These are phyloP conservation scores for Lachnellula suecica DNA, from an alignment of 2,329 filamentous ascomycete genomes.

Conservation along the genomic window DNA sequence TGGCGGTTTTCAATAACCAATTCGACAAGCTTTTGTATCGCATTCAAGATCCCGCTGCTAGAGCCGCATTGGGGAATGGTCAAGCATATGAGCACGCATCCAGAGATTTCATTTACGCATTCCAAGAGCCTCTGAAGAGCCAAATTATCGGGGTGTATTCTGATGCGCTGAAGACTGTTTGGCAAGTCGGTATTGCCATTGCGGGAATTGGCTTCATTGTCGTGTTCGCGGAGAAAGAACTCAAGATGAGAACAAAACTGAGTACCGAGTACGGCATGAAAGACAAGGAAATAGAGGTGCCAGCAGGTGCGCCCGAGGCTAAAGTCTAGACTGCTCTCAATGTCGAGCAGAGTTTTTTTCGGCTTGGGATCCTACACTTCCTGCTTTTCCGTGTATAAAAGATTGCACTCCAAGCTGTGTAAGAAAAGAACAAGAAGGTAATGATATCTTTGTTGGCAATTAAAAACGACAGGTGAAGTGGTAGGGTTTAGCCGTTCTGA, in stretches of 20 bases:
- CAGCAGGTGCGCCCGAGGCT: too few relatives aligned
- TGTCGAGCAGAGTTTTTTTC: too few relatives aligned
- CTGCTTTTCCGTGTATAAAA: too few relatives aligned
- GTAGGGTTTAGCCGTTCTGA: too few relatives aligned
- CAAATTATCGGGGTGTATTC: slow-evolving; percentile 8
- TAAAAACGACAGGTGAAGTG: too few relatives aligned
- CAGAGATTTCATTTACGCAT: slow-evolving; percentile 5
- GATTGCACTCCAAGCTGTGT: too few relatives aligned
- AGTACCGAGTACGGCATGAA: too few relatives aligned
- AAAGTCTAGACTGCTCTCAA: too few relatives aligned
- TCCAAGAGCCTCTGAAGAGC: not conserved
- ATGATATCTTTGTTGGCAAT: too few relatives aligned
- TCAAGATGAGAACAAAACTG: slow-evolving; percentile 10
- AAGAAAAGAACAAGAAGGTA: too few relatives aligned
- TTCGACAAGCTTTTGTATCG: slow-evolving; percentile 2
- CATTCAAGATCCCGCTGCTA: slow-evolving; percentile 5
- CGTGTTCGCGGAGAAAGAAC: slow-evolving; percentile 13
- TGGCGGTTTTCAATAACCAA: slow-evolving; percentile 15
- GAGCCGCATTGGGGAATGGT: slow-evolving; percentile 5
- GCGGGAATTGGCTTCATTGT: slow-evolving; percentile 5
- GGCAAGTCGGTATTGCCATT: slow-evolving; percentile 13
- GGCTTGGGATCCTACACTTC: too few relatives aligned
- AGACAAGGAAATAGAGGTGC: too few relatives aligned
- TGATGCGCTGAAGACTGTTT: slow-evolving; percentile 7
- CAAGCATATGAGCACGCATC: slow-evolving; percentile 16